These are phyloP conservation scores for Craterostigma plantagineum DNA, from an alignment of 257 asterid species.

Conservation along the genomic window DNA sequence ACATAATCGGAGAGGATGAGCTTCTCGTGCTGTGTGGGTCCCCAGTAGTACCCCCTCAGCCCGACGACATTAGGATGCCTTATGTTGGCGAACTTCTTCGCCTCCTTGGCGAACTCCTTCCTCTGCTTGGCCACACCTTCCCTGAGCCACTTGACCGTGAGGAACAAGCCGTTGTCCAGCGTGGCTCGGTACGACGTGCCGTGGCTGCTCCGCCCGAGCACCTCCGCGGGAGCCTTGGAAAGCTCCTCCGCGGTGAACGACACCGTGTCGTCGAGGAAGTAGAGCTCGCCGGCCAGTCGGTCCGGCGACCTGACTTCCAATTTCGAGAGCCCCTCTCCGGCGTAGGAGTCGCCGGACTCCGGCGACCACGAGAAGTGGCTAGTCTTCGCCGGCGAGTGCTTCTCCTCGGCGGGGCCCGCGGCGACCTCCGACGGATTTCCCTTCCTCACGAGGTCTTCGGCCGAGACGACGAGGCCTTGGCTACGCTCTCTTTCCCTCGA, in stretches of 20 bases:
- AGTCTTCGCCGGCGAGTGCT: constrained; percentile 67
- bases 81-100: constrained; percentile 81
- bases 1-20: constrained; percentile 89
- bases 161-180: constrained; percentile 59
- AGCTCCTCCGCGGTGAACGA: constrained; percentile 78
- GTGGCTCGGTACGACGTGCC: constrained; percentile 89
- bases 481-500: constrained; percentile 39
- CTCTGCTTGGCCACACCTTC: constrained; percentile 97
- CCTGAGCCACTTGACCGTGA: constrained; percentile 95
- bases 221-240: constrained; percentile 95
- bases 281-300: constrained; percentile 72
- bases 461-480: constrained; percentile 42
- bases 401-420: constrained; percentile 15
- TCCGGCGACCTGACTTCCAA: constrained; percentile 82
- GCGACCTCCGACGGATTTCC: constrained; percentile 34
- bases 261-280: constrained; percentile 77
- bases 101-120: constrained; percentile 92
- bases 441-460: constrained; percentile 47
- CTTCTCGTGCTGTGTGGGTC: constrained; percentile 96
- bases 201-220: constrained; percentile 95
- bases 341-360: constrained; percentile 65
- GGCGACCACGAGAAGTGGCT: constrained; percentile 94
- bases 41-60: constrained; percentile 96
- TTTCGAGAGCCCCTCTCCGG: constrained; percentile 57
- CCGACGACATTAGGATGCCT: constrained; percentile 95